A percentile compares a stretch with the other conserved stretches of the same genome.
These are phyloP conservation scores for Pneumocystis carinii DNA, from an alignment of 1,139 yeast species.

Conservation along the genomic window DNA sequence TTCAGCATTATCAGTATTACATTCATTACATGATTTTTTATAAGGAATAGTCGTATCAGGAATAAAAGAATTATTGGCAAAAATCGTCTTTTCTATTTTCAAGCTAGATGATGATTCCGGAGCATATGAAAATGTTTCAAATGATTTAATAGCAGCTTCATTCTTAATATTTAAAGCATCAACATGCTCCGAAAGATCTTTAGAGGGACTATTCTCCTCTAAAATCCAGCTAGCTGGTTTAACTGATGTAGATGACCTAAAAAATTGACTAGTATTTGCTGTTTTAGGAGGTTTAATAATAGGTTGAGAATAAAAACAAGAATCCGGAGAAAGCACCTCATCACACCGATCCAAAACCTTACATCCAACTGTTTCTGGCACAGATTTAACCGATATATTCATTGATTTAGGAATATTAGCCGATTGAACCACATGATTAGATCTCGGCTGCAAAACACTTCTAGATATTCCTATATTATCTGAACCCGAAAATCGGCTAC, in stretches of 20 bases:
- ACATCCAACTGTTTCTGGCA: neutral
- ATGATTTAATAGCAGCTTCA: neutral
- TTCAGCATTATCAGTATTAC: neutral
- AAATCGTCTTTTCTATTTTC: neutral
- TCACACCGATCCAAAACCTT: neutral
- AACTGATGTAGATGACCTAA: neutral
- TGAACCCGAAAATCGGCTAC: neutral
- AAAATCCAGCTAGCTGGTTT: neutral
- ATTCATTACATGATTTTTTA: neutral
- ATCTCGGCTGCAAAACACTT: neutral
- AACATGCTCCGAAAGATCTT: neutral
- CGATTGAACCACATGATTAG: neutral
- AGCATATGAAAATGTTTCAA: neutral
- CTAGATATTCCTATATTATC: neutral
- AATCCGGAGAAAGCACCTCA: neutral
- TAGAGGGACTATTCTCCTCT: neutral
- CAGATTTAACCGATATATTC: neutral
- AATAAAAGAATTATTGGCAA: neutral
- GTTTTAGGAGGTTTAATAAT: neutral
- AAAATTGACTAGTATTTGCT: neutral
- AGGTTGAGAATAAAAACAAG: neutral
- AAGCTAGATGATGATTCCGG: neutral
- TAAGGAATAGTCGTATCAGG: neutral
- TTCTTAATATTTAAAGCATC: neutral
- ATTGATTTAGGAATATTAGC: neutral